Percentiles rank a stretch among this genome's conserved stretches.
phyloP scores from a whole-genome alignment of 176 grass and related monocot genomes.

The Bonia amplexicaulis region DNA sequence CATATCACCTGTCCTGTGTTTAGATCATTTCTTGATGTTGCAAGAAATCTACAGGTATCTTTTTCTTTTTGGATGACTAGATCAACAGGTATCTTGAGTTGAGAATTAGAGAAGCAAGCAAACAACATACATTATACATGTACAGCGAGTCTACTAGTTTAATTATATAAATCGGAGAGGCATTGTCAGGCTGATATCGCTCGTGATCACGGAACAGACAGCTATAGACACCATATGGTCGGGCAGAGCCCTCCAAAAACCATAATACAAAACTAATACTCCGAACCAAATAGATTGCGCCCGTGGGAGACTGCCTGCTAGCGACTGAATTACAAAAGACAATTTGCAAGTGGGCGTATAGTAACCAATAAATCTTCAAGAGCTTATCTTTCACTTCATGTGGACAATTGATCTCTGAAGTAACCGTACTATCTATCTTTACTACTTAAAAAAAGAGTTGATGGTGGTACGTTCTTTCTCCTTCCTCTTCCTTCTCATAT shows the following conservation, averaged over 20 bases:
- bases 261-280: neutral
- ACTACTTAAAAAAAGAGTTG: neutral
- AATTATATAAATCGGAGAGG: neutral
- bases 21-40: neutral
- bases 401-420: neutral
- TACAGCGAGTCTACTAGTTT: neutral
- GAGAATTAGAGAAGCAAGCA: neutral
- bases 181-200: neutral
- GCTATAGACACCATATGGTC: neutral
- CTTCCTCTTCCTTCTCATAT: no score
- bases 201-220: conserved; percentile 6
- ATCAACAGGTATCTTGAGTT: neutral
- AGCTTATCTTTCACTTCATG: neutral
- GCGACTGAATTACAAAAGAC: neutral
- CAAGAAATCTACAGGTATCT: neutral
- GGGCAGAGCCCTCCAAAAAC: conserved; percentile 11
- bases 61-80: neutral
- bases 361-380: neutral
- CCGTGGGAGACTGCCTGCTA: conserved; percentile 11
- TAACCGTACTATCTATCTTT: neutral
- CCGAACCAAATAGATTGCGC: neutral
- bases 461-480: no score
- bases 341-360: neutral
- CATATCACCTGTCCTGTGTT: neutral
- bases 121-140: neutral